Base-by-base conservation (phyloP, 345 rosid species). In the Citrus sinensis region DNA sequence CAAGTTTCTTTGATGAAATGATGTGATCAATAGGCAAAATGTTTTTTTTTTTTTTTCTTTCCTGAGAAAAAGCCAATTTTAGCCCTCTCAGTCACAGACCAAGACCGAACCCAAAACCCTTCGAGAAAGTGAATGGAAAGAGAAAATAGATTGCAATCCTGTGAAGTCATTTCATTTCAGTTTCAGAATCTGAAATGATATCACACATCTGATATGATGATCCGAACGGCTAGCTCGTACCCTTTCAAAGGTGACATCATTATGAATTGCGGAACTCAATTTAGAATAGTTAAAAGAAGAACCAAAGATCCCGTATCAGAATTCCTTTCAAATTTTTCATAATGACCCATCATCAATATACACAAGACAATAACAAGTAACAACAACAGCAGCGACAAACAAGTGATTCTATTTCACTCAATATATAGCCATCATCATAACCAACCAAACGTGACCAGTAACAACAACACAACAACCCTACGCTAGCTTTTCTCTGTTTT, bases 331-430 rank as follows among this genome's bases (percentile, higher is more conserved):
- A 75, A 70, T 81, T 61, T 85, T 69, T 75, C 86, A 88, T 84
- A 73, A 87, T 88, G 82, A 80, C 67, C 78, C 85, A 78, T 88
- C 87, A 82, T 88, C 87, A 82, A 83, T 84, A 65, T 79, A 82
- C 82, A 83, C 9, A 42, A 66, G 49, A 63, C 32, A 63, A 29
- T 8, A 62, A 62, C 35, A 66, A 19, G 10, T 10, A 34, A 20
- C 25, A 20, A 35, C n/a, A 34, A 8, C 46, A 20, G 35, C 73
- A 75, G 35, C 71, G 11, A 78, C 61, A 49, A 74, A 78, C 73
- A 70, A 55, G 71, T 49, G 74, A 79, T 65, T 58, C 78, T 34
- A 80, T 73, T 80, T 75, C 3, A 79, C 71, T 79, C 70, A 77
- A 32, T 32, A 32, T 32, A 79, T 70, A 80, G 73, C 79, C 67